These are phyloP conservation scores for Trametes gibbosa DNA, from an alignment of 768 basidiomycete genomes.

Conservation along the genomic window DNA sequence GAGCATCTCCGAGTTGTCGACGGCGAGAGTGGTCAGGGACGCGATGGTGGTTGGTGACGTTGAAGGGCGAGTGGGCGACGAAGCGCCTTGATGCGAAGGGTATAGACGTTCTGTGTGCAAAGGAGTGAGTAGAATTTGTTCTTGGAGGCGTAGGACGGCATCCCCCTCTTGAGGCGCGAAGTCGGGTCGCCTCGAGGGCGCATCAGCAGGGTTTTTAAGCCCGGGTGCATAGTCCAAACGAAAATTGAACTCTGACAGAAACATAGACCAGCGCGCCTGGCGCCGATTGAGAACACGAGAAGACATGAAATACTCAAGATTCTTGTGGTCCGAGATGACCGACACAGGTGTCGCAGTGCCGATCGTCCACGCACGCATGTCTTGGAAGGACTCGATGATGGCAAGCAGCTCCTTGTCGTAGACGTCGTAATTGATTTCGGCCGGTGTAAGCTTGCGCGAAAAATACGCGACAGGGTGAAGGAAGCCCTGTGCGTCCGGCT, in stretches of 20 bases:
- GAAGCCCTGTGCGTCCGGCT: no score
- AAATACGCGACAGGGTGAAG: no score
- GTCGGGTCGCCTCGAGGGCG: constrained; percentile 26
- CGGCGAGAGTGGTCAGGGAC: constrained; percentile 21
- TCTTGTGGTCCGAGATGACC: no score
- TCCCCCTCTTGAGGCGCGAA: no score
- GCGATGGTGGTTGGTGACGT: no score
- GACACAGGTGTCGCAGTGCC: constrained; percentile 18
- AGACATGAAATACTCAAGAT: no score
- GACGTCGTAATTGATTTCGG: constrained; percentile 46
- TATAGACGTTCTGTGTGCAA: neutral
- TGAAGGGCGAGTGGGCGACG: neutral
- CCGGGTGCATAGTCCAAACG: constrained; percentile 31
- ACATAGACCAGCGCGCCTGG: no score
- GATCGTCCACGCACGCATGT: constrained; percentile 30
- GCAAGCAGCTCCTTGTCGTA: constrained; percentile 49
- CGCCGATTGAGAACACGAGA: no score
- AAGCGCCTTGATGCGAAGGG: no score
- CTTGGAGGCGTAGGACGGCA: constrained; percentile 3
- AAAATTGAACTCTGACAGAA: no score
- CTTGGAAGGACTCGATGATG: constrained; percentile 40
- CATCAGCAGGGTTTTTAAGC: constrained; percentile 19
- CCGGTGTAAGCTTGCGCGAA: no score
- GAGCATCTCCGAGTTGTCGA: constrained; percentile 23
- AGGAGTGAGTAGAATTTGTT: constrained; percentile 7